Percentiles rank a stretch among this genome's conserved stretches.
phyloP scores from a whole-genome alignment of 768 basidiomycete genomes.

The Crepidotus variabilis region DNA sequence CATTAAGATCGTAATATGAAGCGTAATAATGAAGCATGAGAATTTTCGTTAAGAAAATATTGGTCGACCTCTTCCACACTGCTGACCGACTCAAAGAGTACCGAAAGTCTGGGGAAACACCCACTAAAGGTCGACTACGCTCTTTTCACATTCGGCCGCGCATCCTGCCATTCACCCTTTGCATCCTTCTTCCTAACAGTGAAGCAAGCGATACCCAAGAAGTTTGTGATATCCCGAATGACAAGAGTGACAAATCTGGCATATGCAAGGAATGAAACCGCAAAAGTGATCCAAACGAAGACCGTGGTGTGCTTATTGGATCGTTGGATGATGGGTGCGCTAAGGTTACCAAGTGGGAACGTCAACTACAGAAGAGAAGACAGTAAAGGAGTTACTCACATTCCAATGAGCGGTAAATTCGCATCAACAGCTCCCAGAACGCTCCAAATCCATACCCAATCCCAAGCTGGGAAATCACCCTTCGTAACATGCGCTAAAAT shows the following conservation, averaged over 20 bases:
- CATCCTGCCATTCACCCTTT: constrained; percentile 52
- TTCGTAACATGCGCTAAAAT: constrained; percentile 92
- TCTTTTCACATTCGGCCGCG: constrained; percentile 2
- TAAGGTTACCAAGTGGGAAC: constrained; percentile 10
- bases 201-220: constrained; percentile 93
- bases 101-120: no score
- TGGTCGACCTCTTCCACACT: no score
- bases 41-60: no score
- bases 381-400: constrained; percentile 39
- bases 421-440: constrained; percentile 78
- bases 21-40: no score
- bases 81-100: no score
- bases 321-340: constrained; percentile 74
- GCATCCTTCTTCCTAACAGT: constrained; percentile 84
- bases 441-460: constrained; percentile 84
- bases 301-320: constrained; percentile 55
- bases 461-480: constrained; percentile 80
- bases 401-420: constrained; percentile 66
- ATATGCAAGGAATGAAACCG: constrained; percentile 66
- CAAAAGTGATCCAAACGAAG: constrained; percentile 71
- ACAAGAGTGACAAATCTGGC: constrained; percentile 79
- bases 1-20: no score
- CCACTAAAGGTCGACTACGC: neutral
- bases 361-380: neutral
- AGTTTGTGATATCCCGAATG: constrained; percentile 83